These are phyloP conservation scores for Eimeria maxima DNA, from an alignment of 169 alveolate species.

Conservation along the genomic window DNA sequence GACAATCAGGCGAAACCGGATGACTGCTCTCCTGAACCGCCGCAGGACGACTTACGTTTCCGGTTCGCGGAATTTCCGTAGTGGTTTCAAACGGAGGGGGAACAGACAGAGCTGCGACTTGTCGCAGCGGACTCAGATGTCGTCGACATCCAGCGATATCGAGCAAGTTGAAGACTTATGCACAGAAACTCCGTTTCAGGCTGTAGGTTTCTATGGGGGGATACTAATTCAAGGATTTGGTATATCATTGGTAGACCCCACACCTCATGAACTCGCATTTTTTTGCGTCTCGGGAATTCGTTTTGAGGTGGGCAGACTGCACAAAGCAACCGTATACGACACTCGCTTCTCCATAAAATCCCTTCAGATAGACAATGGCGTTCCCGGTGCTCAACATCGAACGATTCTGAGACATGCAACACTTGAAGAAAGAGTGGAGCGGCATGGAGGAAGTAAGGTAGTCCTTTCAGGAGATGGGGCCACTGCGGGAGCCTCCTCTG, in stretches of 20 bases:
- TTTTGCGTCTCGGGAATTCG: conserved; percentile 68
- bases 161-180: neutral
- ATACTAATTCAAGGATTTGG: conserved; percentile 68
- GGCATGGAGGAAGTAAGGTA: conserved; percentile 49
- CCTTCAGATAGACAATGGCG: conserved; percentile 79
- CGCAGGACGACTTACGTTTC: neutral
- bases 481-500: conserved; percentile 1
- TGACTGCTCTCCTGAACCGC: neutral
- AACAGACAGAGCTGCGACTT: neutral
- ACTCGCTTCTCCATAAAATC: conserved; percentile 23
- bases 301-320: conserved; percentile 53
- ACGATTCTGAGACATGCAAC: conserved; percentile 78
- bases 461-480: neutral
- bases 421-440: conserved; percentile 67
- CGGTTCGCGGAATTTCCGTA: neutral
- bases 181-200: neutral
- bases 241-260: conserved; percentile 70
- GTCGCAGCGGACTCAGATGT: neutral
- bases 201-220: neutral
- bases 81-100: neutral
- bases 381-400: conserved; percentile 51
- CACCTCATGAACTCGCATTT: conserved; percentile 82
- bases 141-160: conserved; percentile 30
- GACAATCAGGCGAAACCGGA: neutral
- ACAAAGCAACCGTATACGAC: conserved; percentile 38